These are phyloP conservation scores for Sporothrix dimorphospora DNA, from an alignment of 2,329 filamentous ascomycete genomes.

Conservation along the genomic window DNA sequence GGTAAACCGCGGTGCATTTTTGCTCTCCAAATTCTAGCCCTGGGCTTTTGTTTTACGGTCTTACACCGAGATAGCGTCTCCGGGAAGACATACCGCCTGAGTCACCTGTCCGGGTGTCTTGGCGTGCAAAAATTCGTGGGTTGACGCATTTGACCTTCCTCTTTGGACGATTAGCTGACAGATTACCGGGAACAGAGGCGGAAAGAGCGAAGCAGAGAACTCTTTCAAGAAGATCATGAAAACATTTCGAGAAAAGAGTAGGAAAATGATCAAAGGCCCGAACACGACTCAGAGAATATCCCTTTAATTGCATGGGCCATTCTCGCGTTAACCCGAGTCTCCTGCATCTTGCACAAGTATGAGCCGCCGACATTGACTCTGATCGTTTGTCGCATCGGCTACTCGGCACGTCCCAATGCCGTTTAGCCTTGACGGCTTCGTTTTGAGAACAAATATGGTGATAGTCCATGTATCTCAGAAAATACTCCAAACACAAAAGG, in stretches of 20 bases:
- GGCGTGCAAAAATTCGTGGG: not conserved
- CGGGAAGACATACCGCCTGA: not conserved
- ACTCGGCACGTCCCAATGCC: not conserved
- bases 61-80: not conserved
- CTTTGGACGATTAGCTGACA: constrained; percentile 10
- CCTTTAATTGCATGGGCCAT: not conserved
- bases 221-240: constrained; percentile 9
- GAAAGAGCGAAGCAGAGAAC: constrained; percentile 3
- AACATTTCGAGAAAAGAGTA: not conserved
- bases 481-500: not conserved
- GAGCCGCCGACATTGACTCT: not conserved
- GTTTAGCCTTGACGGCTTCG: not conserved
- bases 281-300: too few relatives aligned
- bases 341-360: not conserved
- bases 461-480: too few relatives aligned
- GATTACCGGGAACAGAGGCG: not conserved
- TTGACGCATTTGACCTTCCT: not conserved
- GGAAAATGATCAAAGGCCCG: not conserved
- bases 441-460: not conserved
- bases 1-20: not conserved
- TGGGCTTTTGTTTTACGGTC: not conserved
- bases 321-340: not conserved
- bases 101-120: constrained; percentile 3
- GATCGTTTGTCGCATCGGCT: not conserved
- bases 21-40: too few relatives aligned